Evolutionary conservation across 2,329 filamentous ascomycete species (phyloP).

Genomic region (Zopfia rhizophila): DNA sequence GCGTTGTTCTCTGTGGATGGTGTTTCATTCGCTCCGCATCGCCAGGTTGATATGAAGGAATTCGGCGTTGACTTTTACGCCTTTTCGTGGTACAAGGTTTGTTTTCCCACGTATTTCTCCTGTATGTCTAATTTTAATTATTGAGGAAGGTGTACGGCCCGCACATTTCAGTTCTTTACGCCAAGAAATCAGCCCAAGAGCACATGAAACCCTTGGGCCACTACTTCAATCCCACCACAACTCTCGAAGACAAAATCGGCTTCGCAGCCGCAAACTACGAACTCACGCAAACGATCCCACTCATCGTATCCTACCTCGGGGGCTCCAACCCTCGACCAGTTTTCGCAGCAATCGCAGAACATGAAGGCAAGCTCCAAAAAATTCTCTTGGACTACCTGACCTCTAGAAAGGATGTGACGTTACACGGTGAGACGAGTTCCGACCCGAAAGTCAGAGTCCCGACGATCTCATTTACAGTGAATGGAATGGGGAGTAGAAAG

Average conservation of each 20-base stretch:
- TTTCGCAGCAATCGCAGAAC: slow-evolving; percentile 58
- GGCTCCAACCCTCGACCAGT: slow-evolving; percentile 42
- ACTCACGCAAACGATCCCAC: slow-evolving; percentile 70
- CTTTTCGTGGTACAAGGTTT: slow-evolving; percentile 82
- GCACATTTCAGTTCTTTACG: slow-evolving; percentile 77
- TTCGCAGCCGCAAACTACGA: slow-evolving; percentile 78
- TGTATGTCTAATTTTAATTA: background rate
- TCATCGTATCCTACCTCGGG: slow-evolving; percentile 70
- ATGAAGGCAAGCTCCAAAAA: slow-evolving; percentile 70
- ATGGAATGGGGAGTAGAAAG: slow-evolving; percentile 65
- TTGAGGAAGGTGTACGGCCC: slow-evolving; percentile 73
- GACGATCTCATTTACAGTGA: slow-evolving; percentile 73
- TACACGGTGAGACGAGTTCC: slow-evolving; percentile 67
- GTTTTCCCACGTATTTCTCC: background rate
- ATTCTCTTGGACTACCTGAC: slow-evolving; percentile 70
- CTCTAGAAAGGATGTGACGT: slow-evolving; percentile 62
- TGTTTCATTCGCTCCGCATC: slow-evolving; percentile 80
- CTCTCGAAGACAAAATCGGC: slow-evolving; percentile 73
- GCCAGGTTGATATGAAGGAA: slow-evolving; percentile 72
- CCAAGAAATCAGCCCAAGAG: slow-evolving; percentile 65
- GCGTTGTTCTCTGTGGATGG: slow-evolving; percentile 78
- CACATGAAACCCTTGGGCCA: slow-evolving; percentile 69
- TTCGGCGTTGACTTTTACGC: slow-evolving; percentile 79
- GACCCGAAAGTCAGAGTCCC: slow-evolving; percentile 66
- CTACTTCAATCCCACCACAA: slow-evolving; percentile 71